Percentiles rank a stretch among this genome's conserved stretches.
Conservation (phyloP, 1,139 yeast species). For the Kurtzmaniella natalensis region DNA sequence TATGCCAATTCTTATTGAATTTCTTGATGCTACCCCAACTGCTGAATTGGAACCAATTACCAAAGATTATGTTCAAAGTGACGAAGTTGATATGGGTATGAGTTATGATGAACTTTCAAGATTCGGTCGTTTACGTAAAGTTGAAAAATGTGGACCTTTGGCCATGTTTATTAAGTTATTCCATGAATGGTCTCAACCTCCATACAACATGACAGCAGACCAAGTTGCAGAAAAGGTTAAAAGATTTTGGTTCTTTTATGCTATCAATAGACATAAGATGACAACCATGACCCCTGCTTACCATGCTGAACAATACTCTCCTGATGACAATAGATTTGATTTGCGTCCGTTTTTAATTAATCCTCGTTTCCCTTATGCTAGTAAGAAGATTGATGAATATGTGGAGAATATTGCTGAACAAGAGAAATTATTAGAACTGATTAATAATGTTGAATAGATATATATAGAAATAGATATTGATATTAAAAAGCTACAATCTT, state of each 20-base stretch:
- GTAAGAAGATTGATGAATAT: slow-evolving; percentile 77
- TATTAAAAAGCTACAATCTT: neutral
- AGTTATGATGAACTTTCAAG: slow-evolving; percentile 88
- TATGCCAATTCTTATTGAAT: slow-evolving; percentile 71
- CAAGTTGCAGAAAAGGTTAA: slow-evolving; percentile 91
- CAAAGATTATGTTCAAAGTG: slow-evolving; percentile 85
- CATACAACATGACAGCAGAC: slow-evolving; percentile 61
- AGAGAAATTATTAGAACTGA: slow-evolving; percentile 21
- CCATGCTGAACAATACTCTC: slow-evolving; percentile 96
- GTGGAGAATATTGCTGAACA: slow-evolving; percentile 50
- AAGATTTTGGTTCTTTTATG: slow-evolving; percentile 86
- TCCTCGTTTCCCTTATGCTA: slow-evolving; percentile 90
- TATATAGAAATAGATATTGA: neutral
- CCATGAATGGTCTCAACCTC: slow-evolving; percentile 87
- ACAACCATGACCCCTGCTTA: slow-evolving; percentile 95
- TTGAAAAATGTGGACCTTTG: slow-evolving; percentile 93
- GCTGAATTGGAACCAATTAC: slow-evolving; percentile 98
- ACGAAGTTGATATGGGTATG: slow-evolving; percentile 98
- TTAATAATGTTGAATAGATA: slow-evolving; percentile 28
- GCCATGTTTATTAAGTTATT: slow-evolving; percentile 86
- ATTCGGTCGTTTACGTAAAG: slow-evolving; percentile 89
- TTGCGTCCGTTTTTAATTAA: slow-evolving; percentile 88
- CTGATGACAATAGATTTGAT: slow-evolving; percentile 96
- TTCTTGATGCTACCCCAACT: slow-evolving; percentile 89
- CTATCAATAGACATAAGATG: slow-evolving; percentile 93